These are phyloP conservation scores for Phytophthora aleatoria DNA, from an alignment of 352 stramenopile genomes.

Conservation along the genomic window DNA sequence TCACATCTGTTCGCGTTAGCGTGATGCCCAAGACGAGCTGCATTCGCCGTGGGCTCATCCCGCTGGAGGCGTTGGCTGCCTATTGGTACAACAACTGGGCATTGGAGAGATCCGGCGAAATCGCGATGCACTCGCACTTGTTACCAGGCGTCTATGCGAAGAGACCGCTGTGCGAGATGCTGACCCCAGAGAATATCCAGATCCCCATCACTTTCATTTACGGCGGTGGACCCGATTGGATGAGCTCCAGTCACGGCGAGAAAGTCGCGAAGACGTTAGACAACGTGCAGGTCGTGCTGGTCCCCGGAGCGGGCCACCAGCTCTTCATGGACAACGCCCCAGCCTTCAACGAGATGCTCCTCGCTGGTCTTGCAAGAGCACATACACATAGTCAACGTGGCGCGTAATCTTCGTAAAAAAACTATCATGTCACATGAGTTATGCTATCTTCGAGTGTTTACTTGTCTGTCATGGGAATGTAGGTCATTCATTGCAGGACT, in stretches of 20 bases:
- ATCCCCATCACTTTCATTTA: constrained; percentile 76
- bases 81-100: constrained; percentile 87
- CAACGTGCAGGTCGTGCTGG: constrained; percentile 47
- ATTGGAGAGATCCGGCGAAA: constrained; percentile 60
- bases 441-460: constrained; percentile 2
- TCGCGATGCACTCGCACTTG: constrained; percentile 73
- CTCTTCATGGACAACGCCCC: constrained; percentile 75
- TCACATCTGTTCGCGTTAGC: constrained; percentile 47
- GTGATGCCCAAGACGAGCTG: constrained; percentile 68
- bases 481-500: constrained; percentile 4
- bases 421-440: background rate
- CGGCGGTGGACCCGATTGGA: constrained; percentile 71
- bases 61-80: constrained; percentile 40
- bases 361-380: constrained; percentile 30
- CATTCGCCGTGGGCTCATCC: constrained; percentile 53
- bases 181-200: constrained; percentile 55
- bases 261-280: constrained; percentile 48
- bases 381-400: constrained; percentile 9
- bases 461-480: constrained; percentile 12
- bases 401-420: constrained; percentile 5
- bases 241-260: constrained; percentile 61
- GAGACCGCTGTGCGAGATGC: constrained; percentile 59
- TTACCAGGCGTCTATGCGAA: constrained; percentile 59
- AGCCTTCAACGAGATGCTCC: constrained; percentile 65
- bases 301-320: constrained; percentile 62